Evolutionary conservation across 163 green algal genomes (phyloP).

Genomic region (Chloroidium sp.): DNA sequence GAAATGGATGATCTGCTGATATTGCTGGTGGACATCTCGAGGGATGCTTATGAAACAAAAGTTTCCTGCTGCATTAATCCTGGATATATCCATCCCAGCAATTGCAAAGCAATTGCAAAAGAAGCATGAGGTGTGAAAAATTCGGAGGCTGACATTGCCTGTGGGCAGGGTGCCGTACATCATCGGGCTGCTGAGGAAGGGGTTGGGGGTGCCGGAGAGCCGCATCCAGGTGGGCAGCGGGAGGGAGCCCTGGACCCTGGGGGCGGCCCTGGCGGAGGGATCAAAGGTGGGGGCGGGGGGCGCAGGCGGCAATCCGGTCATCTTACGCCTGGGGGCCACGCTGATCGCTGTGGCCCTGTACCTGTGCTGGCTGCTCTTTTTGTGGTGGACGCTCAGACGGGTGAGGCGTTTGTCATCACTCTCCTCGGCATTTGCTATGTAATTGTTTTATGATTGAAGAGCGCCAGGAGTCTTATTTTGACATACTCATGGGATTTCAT

Average conservation of each 20-base stretch:
- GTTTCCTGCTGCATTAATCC: too few relatives aligned
- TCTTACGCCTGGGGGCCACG: background rate
- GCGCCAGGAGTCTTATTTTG: too few relatives aligned
- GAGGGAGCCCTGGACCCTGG: conserved; percentile 22
- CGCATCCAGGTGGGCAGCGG: conserved; percentile 21
- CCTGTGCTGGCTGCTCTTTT: background rate
- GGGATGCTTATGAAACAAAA: too few relatives aligned
- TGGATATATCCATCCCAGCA: too few relatives aligned
- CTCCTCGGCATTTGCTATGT: too few relatives aligned
- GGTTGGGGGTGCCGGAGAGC: conserved; percentile 20
- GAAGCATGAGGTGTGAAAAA: too few relatives aligned
- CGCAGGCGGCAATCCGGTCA: background rate
- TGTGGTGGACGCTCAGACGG: background rate
- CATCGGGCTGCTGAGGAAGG: conserved; percentile 22
- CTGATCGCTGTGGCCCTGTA: background rate
- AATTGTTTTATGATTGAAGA: too few relatives aligned
- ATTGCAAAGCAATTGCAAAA: too few relatives aligned
- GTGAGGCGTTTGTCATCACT: background rate
- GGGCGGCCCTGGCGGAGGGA: conserved; percentile 20
- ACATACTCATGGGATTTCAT: too few relatives aligned
- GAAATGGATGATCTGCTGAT: too few relatives aligned
- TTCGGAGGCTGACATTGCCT: background rate
- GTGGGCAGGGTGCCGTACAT: conserved; percentile 32
- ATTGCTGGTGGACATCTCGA: background rate
- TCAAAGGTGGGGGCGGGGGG: background rate